Conservation (phyloP, 1,284 basidiomycete genomes). For the Rhizoctonia solani region DNA sequence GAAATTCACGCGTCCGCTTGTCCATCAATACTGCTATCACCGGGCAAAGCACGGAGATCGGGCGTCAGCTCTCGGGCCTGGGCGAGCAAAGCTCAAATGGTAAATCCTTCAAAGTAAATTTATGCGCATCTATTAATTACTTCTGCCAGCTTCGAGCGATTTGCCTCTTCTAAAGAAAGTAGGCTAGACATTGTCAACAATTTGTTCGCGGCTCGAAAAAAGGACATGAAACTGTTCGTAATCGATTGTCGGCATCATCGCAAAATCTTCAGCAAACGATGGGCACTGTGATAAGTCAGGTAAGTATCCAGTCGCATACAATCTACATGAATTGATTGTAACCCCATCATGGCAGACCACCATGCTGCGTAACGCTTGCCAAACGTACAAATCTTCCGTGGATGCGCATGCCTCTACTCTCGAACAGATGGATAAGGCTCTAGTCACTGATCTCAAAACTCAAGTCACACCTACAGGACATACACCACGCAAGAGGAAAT, state of each 20-base stretch:
- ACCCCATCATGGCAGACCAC: constrained; percentile 1
- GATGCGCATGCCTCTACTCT: constrained; percentile 53
- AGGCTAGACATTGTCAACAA: too few species aligned
- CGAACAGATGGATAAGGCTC: constrained; percentile 54
- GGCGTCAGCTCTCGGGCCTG: constrained; percentile 54
- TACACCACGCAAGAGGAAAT: constrained; percentile 72
- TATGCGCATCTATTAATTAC: constrained; percentile 41
- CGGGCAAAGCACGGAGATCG: constrained; percentile 58
- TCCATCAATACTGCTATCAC: constrained; percentile 55
- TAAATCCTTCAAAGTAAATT: constrained; percentile 66
- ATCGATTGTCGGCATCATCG: constrained; percentile 49
- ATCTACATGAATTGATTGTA: background rate
- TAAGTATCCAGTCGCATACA: constrained; percentile 44
- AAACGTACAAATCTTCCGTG: constrained; percentile 13
- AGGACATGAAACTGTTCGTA: constrained; percentile 45
- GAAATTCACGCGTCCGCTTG: constrained; percentile 53
- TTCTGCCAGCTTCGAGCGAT: background rate
- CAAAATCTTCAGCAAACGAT: constrained; percentile 56
- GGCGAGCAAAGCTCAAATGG: constrained; percentile 54
- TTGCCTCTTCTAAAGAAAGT: too few species aligned
- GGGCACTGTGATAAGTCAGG: constrained; percentile 54
- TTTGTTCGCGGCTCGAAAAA: constrained; percentile 56
- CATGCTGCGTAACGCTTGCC: constrained; percentile 25
- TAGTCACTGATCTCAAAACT: constrained; percentile 62
- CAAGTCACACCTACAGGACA: constrained; percentile 67